A percentile compares a stretch with the other conserved stretches of the same genome.
phyloP scores from a whole-genome alignment of 2,329 filamentous ascomycete genomes.

The Verticillium nonalfalfae region DNA sequence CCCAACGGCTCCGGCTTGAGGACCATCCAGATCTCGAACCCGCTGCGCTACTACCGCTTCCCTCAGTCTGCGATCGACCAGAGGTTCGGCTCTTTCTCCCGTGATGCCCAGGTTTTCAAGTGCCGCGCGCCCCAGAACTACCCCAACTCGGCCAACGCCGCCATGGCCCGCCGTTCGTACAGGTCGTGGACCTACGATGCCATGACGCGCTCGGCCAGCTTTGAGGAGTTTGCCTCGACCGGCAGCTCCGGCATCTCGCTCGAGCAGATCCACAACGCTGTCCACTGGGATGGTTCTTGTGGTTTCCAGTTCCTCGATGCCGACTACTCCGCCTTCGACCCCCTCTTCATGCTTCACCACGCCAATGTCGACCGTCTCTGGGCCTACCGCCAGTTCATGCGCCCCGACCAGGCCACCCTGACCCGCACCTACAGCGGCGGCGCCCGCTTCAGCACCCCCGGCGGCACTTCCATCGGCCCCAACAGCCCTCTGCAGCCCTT shows the following conservation, averaged over 20 bases:
- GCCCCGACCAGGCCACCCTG: conserved; percentile 28
- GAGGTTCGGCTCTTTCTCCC: conserved; percentile 25
- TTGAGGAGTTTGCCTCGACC: conserved; percentile 33
- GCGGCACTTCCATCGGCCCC: conserved; percentile 31
- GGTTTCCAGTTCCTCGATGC: conserved; percentile 26
- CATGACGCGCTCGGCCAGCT: conserved; percentile 29
- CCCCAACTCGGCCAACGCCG: conserved; percentile 28
- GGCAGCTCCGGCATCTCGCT: conserved; percentile 30
- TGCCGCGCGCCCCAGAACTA: conserved; percentile 20
- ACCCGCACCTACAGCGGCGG: conserved; percentile 24
- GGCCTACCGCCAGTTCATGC: conserved; percentile 44
- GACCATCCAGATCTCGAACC: conserved; percentile 37
- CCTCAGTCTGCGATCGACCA: conserved; percentile 28
- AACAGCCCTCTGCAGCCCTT: conserved; percentile 45
- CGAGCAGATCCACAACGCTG: conserved; percentile 28
- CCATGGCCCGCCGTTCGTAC: conserved; percentile 27
- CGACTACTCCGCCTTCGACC: conserved; percentile 36
- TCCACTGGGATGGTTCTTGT: conserved; percentile 33
- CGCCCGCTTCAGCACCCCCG: conserved; percentile 31
- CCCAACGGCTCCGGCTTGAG: conserved; percentile 22
- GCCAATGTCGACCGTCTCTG: conserved; percentile 60
- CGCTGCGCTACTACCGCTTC: conserved; percentile 45
- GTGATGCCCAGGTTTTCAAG: conserved; percentile 4
- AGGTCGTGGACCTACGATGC: conserved; percentile 37
- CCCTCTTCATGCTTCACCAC: conserved; percentile 45